Conservation (phyloP, 345 rosid species). For the Acer yangbiense region DNA sequence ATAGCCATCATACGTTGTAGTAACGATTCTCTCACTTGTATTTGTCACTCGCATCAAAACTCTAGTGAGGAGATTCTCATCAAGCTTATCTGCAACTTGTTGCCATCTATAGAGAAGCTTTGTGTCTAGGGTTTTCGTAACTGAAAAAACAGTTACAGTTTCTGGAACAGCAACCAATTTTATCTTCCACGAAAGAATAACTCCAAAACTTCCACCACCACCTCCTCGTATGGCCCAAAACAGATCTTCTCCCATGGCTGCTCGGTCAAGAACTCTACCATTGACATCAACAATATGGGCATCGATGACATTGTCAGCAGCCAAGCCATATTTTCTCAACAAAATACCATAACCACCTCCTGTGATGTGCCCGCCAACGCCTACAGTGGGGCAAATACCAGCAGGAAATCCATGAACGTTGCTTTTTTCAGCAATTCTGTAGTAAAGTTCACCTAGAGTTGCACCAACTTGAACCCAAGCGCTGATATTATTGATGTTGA, state of each 20-base stretch:
- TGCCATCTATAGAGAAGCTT: background rate
- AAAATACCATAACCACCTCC: slow-evolving; percentile 1
- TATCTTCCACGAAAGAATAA: slow-evolving; percentile 1
- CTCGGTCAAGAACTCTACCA: background rate
- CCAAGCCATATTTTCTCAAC: background rate
- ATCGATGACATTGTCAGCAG: background rate
- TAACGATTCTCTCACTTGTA: slow-evolving; percentile 32
- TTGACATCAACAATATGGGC: background rate
- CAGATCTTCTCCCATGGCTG: background rate
- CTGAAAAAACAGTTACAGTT: background rate
- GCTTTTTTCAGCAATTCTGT: background rate
- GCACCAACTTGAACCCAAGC: slow-evolving; percentile 2
- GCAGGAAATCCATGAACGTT: background rate
- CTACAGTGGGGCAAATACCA: background rate
- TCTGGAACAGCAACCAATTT: background rate
- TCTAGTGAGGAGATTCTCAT: slow-evolving; percentile 30
- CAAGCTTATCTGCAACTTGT: background rate
- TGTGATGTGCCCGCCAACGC: background rate
- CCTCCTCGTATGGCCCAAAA: slow-evolving; percentile 5
- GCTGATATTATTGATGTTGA: background rate
- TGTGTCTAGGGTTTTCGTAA: background rate
- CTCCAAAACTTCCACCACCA: background rate
- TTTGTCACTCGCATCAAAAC: slow-evolving; percentile 15
- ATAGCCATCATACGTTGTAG: slow-evolving; percentile 27
- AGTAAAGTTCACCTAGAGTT: background rate